Conservation (phyloP, 768 basidiomycete species). For the Agaricus bisporus region DNA sequence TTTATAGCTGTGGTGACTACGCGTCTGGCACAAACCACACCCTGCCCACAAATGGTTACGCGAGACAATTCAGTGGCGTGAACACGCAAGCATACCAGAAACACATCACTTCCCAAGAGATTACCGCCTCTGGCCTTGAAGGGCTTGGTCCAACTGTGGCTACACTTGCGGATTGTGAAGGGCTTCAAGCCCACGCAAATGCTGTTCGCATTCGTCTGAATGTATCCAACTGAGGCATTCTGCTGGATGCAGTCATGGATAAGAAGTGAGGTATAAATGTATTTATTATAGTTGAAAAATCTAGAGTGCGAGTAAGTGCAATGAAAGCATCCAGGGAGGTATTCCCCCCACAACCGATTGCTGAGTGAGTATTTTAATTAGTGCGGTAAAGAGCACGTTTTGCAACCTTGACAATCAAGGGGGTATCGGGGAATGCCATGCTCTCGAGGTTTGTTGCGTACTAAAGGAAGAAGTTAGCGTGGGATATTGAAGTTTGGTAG, state of each 20-base stretch:
- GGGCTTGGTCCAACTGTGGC: slow-evolving; percentile 82
- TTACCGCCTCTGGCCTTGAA: slow-evolving; percentile 71
- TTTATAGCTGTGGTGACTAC: slow-evolving; percentile 88
- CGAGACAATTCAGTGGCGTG: slow-evolving; percentile 96
- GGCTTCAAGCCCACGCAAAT: slow-evolving; percentile 91
- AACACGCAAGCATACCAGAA: slow-evolving; percentile 98
- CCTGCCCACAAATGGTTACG: slow-evolving; percentile 92
- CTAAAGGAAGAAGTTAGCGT: slow-evolving; percentile 28
- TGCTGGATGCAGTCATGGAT: background rate
- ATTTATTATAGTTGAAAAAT: slow-evolving; percentile 21
- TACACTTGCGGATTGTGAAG: slow-evolving; percentile 91
- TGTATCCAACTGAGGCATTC: slow-evolving; percentile 7
- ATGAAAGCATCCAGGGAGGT: slow-evolving; percentile 18
- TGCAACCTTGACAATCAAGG: slow-evolving; percentile 88
- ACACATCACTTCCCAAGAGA: slow-evolving; percentile 95
- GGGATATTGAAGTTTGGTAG: slow-evolving; percentile 6
- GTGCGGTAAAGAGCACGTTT: slow-evolving; percentile 89
- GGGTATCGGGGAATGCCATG: slow-evolving; percentile 91
- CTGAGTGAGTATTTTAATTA: slow-evolving; percentile 43
- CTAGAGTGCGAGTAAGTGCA: slow-evolving; percentile 22
- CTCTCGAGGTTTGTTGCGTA: slow-evolving; percentile 88
- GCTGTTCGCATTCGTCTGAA: slow-evolving; percentile 83
- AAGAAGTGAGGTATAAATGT: slow-evolving; percentile 17
- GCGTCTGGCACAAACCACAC: slow-evolving; percentile 99
- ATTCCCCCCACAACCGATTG: slow-evolving; percentile 11